Conservation (phyloP, 495 filamentous ascomycete genomes). For the Chlorociboria aeruginascens region DNA sequence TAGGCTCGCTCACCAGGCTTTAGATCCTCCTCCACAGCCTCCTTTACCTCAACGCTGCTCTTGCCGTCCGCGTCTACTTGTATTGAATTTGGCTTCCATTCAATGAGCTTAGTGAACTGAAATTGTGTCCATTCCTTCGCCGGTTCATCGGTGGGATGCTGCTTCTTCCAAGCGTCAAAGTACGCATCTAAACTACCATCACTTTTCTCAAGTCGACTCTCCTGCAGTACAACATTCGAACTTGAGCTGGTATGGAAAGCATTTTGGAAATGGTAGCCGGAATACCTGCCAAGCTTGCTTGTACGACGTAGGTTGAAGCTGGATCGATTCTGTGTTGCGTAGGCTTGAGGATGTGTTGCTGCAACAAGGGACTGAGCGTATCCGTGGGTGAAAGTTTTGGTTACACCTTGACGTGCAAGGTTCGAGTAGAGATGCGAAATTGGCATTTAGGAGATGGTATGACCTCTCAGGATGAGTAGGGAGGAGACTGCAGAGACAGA, state of each 20-base stretch:
- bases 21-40: slow-evolving; percentile 14
- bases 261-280: slow-evolving; percentile 55
- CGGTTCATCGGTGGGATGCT: slow-evolving; percentile 46
- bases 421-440: slow-evolving; percentile 54
- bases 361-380: slow-evolving; percentile 97
- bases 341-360: slow-evolving; percentile 74
- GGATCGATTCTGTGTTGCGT: slow-evolving; percentile 53
- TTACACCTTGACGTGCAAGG: slow-evolving; percentile 92
- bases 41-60: slow-evolving; percentile 24
- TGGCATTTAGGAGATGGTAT: slow-evolving; percentile 43
- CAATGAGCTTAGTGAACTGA: slow-evolving; percentile 74
- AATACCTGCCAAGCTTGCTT: slow-evolving; percentile 40
- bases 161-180: slow-evolving; percentile 74
- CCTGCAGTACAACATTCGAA: slow-evolving; percentile 20
- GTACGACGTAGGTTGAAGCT: slow-evolving; percentile 28
- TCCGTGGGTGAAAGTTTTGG: slow-evolving; percentile 92
- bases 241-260: slow-evolving; percentile 48
- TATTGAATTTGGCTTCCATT: slow-evolving; percentile 58
- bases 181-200: slow-evolving; percentile 64
- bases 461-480: slow-evolving; percentile 19
- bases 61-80: slow-evolving; percentile 37
- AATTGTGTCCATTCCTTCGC: slow-evolving; percentile 84
- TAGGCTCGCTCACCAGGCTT: slow-evolving; percentile 29
- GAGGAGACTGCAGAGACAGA: slow-evolving; percentile 26
- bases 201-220: slow-evolving; percentile 31